Evolutionary conservation across 75 land plant genomes (phyloP).

Genomic region (Cunninghamia lanceolata): DNA sequence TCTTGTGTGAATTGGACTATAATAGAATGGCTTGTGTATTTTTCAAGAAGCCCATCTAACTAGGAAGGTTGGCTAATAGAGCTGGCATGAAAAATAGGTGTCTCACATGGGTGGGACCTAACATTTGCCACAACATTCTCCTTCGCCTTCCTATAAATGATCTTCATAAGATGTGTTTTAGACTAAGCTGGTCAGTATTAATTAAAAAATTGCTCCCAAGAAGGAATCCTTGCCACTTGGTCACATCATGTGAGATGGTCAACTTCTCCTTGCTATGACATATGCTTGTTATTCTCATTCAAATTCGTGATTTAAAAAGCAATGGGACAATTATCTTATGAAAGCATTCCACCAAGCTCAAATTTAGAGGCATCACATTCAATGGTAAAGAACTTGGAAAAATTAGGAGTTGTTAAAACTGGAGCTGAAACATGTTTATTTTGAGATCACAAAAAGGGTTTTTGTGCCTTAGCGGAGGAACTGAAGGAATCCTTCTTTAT

Average conservation of each 20-base stretch:
- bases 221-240: not conserved
- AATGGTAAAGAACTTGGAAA: not conserved
- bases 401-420: not conserved
- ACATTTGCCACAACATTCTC: not conserved
- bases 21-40: not conserved
- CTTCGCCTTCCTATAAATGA: not conserved
- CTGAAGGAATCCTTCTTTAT: not conserved
- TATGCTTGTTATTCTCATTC: not conserved
- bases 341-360: not conserved
- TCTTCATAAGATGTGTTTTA: not conserved
- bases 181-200: not conserved
- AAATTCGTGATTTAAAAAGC: not conserved
- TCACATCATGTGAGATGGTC: not conserved
- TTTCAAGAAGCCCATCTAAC: not conserved
- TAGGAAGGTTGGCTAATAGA: not conserved
- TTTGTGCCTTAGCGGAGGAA: not conserved
- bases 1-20: not conserved
- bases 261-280: not conserved
- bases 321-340: not conserved
- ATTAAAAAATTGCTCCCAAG: not conserved
- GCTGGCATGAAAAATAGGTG: not conserved
- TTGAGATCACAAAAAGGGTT: not conserved
- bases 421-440: not conserved
- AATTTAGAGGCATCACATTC: not conserved
- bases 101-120: not conserved